Evolutionary conservation across 805 yeast species (phyloP).

Genomic region (Kregervanrija fluxuum): DNA sequence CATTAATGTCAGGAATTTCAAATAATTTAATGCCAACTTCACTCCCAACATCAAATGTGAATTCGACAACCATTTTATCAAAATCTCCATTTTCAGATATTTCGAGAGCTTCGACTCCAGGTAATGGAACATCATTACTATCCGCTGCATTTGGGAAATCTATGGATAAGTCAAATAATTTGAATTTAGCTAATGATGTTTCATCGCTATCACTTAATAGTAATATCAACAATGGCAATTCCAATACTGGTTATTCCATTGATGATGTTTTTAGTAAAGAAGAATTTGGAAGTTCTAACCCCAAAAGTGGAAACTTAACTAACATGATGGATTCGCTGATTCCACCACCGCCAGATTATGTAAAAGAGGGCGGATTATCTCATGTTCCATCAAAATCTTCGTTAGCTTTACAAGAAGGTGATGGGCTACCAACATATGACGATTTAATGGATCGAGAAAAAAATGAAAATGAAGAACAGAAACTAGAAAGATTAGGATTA

Average conservation of each 20-base stretch:
- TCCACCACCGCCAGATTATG: constrained; percentile 3
- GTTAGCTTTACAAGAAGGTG: constrained; percentile 13
- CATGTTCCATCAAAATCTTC: constrained; percentile 23
- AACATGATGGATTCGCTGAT: neutral
- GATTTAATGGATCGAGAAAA: constrained; percentile 18
- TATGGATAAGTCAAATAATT: constrained; percentile 1
- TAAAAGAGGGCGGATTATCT: neutral
- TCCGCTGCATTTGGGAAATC: constrained; percentile 8
- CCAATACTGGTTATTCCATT: constrained; percentile 2
- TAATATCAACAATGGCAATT: neutral
- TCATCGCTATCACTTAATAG: neutral
- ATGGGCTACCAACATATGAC: constrained; percentile 23
- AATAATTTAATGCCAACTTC: constrained; percentile 24
- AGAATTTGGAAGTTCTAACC: too few relatives aligned
- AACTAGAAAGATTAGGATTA: constrained; percentile 18
- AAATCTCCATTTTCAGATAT: constrained; percentile 32
- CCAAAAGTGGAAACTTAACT: too few relatives aligned
- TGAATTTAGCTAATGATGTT: constrained; percentile 4
- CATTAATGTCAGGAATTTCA: constrained; percentile 33
- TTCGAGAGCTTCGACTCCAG: constrained; percentile 12
- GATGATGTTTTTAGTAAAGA: constrained; percentile 4
- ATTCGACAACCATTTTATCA: constrained; percentile 24
- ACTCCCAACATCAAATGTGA: constrained; percentile 20
- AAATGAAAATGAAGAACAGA: constrained; percentile 4
- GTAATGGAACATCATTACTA: constrained; percentile 4